Evolutionary conservation across 306 rosid species (phyloP), one percentile per base, ranked within the genome.

Genomic region (Sophora flavescens): DNA sequence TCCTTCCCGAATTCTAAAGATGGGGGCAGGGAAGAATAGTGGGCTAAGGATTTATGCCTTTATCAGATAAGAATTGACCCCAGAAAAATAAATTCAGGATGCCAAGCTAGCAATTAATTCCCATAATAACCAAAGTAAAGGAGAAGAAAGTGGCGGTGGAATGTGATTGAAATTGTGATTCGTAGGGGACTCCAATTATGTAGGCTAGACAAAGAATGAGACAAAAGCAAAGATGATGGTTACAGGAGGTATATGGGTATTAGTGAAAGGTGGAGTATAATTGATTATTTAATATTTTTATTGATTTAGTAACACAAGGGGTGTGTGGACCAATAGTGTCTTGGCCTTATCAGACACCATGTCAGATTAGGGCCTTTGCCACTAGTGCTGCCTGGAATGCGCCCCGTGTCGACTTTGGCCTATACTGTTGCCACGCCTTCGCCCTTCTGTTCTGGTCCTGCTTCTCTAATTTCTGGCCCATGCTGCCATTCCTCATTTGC

Each of bases 251-350:
- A 62, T 48, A 75, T 76, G 51, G 73, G 72, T 22, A 52, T 18
- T 44, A 11, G 72, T 66, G 68, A 71, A 51, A 51, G 53, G 32
- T 2, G 35, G 18, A 9, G 7, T 36, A 39, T 68, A 48, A 60
- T 28, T 50, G 33, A 35, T 6, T 54, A 59, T 58, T 77, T 22
- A 22, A 22, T 22, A 22, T 22, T 22, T 22, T n/a, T 10, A 28
- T 39, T 11, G 33, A 68, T 45, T 32, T 4, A 76, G 81, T 54
- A 58, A 75, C 66, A 81, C 66, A 81, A 30, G 61, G 80, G 52
- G 67, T 51, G 67, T 51, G 84, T 75, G 80, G 84, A 68, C 84
- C 84, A 60, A 18, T 22, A 1, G 13, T 81, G 84, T 51, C 61
- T 68, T 81, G 81, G 84, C 67, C 11, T 8, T 66, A 75, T 68